A percentile compares a stretch with the other conserved stretches of the same genome.
These are phyloP conservation scores for Aspergillus olivimuriae DNA, from an alignment of 495 filamentous ascomycete species.

Conservation along the genomic window DNA sequence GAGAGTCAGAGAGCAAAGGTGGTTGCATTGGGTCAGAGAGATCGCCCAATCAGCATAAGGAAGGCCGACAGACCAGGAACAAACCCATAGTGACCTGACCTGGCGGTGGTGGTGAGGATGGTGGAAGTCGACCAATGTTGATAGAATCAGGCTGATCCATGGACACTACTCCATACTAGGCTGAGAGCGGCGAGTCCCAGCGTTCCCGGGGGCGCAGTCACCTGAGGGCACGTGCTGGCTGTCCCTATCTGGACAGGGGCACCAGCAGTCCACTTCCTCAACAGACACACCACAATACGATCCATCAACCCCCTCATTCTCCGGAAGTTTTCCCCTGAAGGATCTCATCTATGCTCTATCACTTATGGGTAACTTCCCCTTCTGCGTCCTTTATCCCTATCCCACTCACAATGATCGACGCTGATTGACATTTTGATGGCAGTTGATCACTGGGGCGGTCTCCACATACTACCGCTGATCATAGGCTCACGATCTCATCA, in stretches of 20 bases:
- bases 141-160: neutral
- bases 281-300: too few relatives aligned
- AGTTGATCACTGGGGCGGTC: neutral
- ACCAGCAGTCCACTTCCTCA: too few relatives aligned
- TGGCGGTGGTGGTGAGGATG: neutral
- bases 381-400: neutral
- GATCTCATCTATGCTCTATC: neutral
- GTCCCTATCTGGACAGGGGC: too few relatives aligned
- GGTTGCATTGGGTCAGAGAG: conserved; percentile 17
- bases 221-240: neutral
- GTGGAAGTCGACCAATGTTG: neutral
- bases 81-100: conserved; percentile 1
- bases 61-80: neutral
- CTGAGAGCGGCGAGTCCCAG: too few relatives aligned
- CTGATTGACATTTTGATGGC: neutral
- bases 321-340: too few relatives aligned
- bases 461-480: neutral
- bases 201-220: too few relatives aligned
- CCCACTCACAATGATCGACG: neutral
- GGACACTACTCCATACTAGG: too few relatives aligned
- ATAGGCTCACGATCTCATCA: too few relatives aligned
- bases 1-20: conserved; percentile 2
- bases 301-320: too few relatives aligned
- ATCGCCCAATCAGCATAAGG: neutral
- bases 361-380: neutral